phyloP scores from a whole-genome alignment of 163 green algal genomes.

The Dunaliella salina region DNA sequence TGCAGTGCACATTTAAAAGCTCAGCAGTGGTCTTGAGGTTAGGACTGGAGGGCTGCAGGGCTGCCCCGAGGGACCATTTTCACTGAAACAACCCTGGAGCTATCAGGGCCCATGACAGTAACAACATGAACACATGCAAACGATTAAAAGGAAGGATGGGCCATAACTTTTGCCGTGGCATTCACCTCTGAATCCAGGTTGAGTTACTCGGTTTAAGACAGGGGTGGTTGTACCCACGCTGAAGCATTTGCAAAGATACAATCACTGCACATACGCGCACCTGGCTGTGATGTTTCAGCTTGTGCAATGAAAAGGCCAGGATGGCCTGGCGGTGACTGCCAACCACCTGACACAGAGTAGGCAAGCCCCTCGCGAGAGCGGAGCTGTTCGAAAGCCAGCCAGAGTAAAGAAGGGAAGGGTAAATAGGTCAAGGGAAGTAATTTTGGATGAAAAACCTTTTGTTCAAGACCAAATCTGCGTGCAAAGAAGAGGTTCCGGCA shows the following conservation, averaged over 20 bases:
- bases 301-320: constrained; percentile 68
- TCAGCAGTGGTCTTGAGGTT: no score
- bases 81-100: no score
- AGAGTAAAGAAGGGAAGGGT: no score
- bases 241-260: not conserved
- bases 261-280: not conserved
- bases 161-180: not conserved
- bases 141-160: not conserved
- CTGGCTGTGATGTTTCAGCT: constrained; percentile 54
- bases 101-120: no score
- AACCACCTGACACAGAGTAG: constrained; percentile 70
- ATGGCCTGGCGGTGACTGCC: constrained; percentile 63
- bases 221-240: not conserved
- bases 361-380: constrained; percentile 72
- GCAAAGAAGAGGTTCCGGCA: no score
- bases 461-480: no score
- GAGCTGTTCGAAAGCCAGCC: constrained; percentile 31
- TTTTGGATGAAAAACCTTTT: no score
- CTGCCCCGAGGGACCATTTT: no score
- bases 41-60: no score
- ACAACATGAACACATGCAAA: no score
- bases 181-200: not conserved
- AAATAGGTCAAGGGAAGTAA: no score
- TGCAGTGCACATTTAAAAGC: no score
- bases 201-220: not conserved